Evolutionary conservation across 768 basidiomycete species (phyloP).

Genomic region (Mycena galopus): DNA sequence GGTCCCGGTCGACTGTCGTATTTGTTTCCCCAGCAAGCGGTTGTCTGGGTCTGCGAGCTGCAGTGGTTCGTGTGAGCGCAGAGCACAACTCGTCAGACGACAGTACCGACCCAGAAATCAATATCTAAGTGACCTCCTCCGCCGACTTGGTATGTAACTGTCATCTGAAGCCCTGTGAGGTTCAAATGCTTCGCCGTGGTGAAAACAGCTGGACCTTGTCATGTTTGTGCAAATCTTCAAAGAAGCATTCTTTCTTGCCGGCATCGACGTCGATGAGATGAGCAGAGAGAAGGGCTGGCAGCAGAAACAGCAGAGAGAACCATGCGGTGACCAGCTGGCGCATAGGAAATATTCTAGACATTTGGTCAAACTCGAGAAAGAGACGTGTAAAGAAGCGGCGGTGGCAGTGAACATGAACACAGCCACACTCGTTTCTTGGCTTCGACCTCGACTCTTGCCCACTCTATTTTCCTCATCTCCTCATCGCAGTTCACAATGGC

Average conservation of each 20-base stretch:
- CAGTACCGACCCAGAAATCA: conserved; percentile 87
- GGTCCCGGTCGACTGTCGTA: conserved; percentile 91
- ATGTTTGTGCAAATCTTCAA: conserved; percentile 91
- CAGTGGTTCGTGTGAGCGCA: conserved; percentile 20
- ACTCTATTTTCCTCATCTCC: conserved; percentile 27
- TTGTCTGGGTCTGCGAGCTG: conserved; percentile 88
- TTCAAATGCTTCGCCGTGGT: not conserved
- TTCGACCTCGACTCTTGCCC: conserved; percentile 24
- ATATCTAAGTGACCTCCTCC: conserved; percentile 97
- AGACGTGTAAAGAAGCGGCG: conserved; percentile 15
- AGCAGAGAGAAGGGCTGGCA: conserved; percentile 60
- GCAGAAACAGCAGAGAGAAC: conserved; percentile 56
- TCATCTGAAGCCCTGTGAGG: conserved; percentile 76
- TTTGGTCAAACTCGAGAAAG: conserved; percentile 19
- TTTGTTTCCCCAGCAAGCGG: conserved; percentile 78
- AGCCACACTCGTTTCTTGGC: conserved; percentile 21
- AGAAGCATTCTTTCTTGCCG: conserved; percentile 93
- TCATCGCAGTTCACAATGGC: conserved; percentile 58
- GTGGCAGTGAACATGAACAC: not conserved
- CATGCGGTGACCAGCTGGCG: conserved; percentile 37
- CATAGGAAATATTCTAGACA: conserved; percentile 41
- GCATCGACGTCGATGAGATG: conserved; percentile 84
- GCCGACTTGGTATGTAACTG: conserved; percentile 98
- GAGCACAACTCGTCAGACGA: not conserved
- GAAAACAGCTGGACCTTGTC: conserved; percentile 74